Evolutionary conservation across 257 asterid genomes (phyloP).

Genomic region (Scutellaria barbata): DNA sequence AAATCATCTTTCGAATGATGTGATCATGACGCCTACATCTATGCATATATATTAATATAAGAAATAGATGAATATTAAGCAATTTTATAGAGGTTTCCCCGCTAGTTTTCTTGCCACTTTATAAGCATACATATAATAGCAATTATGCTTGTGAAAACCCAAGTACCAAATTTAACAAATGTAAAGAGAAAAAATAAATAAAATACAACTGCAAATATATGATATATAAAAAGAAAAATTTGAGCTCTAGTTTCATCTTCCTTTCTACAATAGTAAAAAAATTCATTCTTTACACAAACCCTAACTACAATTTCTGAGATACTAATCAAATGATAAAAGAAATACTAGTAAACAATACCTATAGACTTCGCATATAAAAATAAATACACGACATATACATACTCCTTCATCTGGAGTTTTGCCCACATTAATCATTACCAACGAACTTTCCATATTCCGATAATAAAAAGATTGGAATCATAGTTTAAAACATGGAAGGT

Average conservation of each 20-base stretch:
- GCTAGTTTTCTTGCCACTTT: too few species aligned
- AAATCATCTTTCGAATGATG: too few species aligned
- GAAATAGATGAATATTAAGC: too few species aligned
- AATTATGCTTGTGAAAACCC: too few species aligned
- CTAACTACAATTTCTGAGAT: slow-evolving; percentile 17
- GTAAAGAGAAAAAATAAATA: too few species aligned
- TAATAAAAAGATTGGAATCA: background rate
- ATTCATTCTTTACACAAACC: slow-evolving; percentile 23
- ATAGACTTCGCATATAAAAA: background rate
- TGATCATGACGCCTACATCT: too few species aligned
- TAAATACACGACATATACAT: slow-evolving; percentile 6
- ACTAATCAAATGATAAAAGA: background rate
- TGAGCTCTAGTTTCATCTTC: background rate
- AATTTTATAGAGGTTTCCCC: too few species aligned
- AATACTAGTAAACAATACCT: slow-evolving; percentile 13
- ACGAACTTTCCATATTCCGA: background rate
- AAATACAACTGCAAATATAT: too few species aligned
- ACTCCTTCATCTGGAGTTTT: slow-evolving; percentile 27
- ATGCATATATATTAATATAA: too few species aligned
- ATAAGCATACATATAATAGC: too few species aligned
- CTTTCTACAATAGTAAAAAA: background rate
- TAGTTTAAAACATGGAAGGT: slow-evolving; percentile 1
- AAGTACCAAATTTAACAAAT: too few species aligned
- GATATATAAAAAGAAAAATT: background rate
- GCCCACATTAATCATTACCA: background rate